Conservation (phyloP, 441 rosid species). For the Breynia disticha region DNA sequence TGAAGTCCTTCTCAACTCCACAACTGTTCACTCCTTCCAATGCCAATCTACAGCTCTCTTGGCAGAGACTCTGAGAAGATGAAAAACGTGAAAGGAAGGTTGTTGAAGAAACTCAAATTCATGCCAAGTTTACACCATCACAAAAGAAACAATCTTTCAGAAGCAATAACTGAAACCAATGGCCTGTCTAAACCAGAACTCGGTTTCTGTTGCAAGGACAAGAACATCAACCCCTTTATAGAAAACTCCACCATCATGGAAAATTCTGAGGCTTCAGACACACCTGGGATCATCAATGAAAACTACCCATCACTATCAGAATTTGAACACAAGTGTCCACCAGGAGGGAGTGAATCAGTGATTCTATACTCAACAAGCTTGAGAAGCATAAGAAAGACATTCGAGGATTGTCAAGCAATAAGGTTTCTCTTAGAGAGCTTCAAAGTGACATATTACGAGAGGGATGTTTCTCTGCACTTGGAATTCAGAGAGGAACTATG, state of each 20-base stretch:
- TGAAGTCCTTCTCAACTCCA: slow-evolving; percentile 13
- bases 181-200: slow-evolving; percentile 22
- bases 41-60: slow-evolving; percentile 9
- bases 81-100: slow-evolving; percentile 62
- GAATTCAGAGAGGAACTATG: slow-evolving; percentile 71
- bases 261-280: slow-evolving; percentile 22
- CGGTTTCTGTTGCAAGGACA: slow-evolving; percentile 12
- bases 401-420: slow-evolving; percentile 54
- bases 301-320: slow-evolving; percentile 21
- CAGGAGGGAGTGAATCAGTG: slow-evolving; percentile 54
- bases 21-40: neutral
- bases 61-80: slow-evolving; percentile 17
- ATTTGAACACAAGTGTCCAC: slow-evolving; percentile 53
- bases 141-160: slow-evolving; percentile 15
- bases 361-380: slow-evolving; percentile 75
- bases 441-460: slow-evolving; percentile 40
- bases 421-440: slow-evolving; percentile 56
- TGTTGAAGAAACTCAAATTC: slow-evolving; percentile 53
- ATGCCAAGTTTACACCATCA: slow-evolving; percentile 37
- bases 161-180: slow-evolving; percentile 8
- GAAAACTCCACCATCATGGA: slow-evolving; percentile 17
- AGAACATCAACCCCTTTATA: slow-evolving; percentile 9
- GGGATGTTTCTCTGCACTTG: slow-evolving; percentile 73
- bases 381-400: slow-evolving; percentile 72
- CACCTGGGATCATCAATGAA: slow-evolving; percentile 7